Conservation (phyloP, 106 monocot species). For the Dendrobium catenatum region DNA sequence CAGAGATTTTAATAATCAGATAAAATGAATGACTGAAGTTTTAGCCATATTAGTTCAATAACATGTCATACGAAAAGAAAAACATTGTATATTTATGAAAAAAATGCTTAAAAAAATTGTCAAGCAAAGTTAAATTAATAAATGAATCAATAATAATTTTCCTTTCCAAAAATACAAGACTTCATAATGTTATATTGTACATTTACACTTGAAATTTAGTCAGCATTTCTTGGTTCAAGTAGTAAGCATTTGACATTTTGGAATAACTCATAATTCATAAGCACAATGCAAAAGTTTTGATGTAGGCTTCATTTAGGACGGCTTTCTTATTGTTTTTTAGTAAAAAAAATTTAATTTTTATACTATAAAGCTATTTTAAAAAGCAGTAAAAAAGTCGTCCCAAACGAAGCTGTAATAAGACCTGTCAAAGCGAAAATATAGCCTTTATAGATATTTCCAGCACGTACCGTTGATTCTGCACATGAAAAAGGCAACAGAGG, state of each 20-base stretch:
- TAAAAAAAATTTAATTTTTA: too few species aligned
- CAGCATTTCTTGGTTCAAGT: background rate
- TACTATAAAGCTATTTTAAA: too few species aligned
- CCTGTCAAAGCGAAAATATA: background rate
- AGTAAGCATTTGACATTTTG: background rate
- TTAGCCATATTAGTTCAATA: background rate
- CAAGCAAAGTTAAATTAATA: background rate
- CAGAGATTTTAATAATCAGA: too few species aligned
- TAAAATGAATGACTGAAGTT: too few species aligned
- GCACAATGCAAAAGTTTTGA: background rate
- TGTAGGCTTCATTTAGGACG: background rate
- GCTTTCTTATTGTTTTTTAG: too few species aligned
- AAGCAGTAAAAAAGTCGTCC: too few species aligned
- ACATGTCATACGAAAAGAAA: background rate
- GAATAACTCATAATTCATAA: background rate
- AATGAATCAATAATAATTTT: too few species aligned
- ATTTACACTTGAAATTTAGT: background rate
- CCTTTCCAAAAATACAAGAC: too few species aligned
- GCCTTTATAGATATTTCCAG: background rate
- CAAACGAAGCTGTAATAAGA: background rate
- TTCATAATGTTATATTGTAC: too few species aligned
- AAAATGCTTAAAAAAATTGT: background rate
- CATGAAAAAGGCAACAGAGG: constrained; percentile 20
- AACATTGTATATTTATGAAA: background rate
- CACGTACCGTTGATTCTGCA: constrained; percentile 32